Conservation (phyloP, 2,329 filamentous ascomycete species). For the Phoma sp. region DNA sequence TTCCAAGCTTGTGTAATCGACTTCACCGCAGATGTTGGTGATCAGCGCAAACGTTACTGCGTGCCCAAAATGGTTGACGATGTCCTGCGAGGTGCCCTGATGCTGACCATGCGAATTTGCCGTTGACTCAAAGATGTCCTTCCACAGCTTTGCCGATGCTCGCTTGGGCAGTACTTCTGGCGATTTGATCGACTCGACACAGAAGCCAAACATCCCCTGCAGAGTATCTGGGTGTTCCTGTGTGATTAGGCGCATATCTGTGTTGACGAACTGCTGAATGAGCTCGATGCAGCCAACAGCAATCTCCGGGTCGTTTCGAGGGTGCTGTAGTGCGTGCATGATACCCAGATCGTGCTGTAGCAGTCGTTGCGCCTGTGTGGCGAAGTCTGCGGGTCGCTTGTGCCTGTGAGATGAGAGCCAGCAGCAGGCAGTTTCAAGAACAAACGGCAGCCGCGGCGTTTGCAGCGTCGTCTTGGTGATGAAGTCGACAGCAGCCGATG, state of each 20-base stretch:
- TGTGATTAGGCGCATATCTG: conserved; percentile 68
- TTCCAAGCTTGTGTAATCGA: conserved; percentile 44
- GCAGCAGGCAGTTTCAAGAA: conserved; percentile 75
- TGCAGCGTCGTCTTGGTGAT: conserved; percentile 65
- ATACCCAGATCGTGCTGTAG: conserved; percentile 70
- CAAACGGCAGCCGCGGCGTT: conserved; percentile 71
- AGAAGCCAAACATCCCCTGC: conserved; percentile 75
- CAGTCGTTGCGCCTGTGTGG: conserved; percentile 39
- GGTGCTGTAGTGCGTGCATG: conserved; percentile 67
- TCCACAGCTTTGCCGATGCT: conserved; percentile 77
- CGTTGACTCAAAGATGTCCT: conserved; percentile 46
- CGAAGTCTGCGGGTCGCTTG: conserved; percentile 51
- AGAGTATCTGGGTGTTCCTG: conserved; percentile 64
- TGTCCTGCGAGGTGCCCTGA: conserved; percentile 43
- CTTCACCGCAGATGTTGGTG: conserved; percentile 46
- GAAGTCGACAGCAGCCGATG: conserved; percentile 70
- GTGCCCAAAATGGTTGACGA: conserved; percentile 45
- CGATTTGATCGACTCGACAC: conserved; percentile 72
- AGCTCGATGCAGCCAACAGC: conserved; percentile 78
- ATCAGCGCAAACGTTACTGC: conserved; percentile 41
- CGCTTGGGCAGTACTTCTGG: conserved; percentile 78
- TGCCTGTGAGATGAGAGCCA: conserved; percentile 60
- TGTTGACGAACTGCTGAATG: conserved; percentile 68
- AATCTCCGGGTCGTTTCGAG: conserved; percentile 73
- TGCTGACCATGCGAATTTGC: conserved; percentile 36